A percentile compares a stretch with the other conserved stretches of the same genome.
phyloP scores from a whole-genome alignment of 305 asterid species.

The Ilex paraguariensis region DNA sequence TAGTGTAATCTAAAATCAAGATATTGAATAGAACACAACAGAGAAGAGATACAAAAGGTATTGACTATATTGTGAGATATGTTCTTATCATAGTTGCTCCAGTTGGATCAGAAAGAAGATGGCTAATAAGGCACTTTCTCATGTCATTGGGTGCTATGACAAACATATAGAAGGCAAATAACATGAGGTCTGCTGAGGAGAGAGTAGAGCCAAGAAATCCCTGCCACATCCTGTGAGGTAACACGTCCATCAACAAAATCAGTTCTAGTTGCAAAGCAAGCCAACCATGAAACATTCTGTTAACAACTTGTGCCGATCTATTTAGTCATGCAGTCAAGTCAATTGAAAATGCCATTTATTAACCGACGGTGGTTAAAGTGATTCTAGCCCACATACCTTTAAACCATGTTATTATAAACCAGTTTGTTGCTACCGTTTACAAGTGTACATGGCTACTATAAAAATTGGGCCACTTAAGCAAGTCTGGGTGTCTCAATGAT shows the following conservation, averaged over 20 bases:
- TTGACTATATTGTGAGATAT: slow-evolving; percentile 52
- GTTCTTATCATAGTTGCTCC: slow-evolving; percentile 84
- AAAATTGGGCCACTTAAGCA: no score
- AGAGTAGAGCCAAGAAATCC: slow-evolving; percentile 95
- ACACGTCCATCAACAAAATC: slow-evolving; percentile 10
- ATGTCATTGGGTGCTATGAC: slow-evolving; percentile 84
- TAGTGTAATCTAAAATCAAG: background rate
- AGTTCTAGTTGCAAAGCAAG: no score
- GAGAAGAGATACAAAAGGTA: background rate
- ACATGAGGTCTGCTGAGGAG: slow-evolving; percentile 75
- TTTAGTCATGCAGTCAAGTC: no score
- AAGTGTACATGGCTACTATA: no score
- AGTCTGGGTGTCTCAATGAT: no score
- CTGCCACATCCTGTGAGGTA: slow-evolving; percentile 76
- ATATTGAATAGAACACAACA: background rate
- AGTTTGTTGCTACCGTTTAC: no score
- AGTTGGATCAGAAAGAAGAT: slow-evolving; percentile 90
- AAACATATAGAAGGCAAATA: slow-evolving; percentile 90
- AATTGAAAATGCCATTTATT: no score
- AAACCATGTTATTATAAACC: no score
- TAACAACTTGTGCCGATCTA: no score
- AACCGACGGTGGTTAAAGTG: no score
- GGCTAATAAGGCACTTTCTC: slow-evolving; percentile 82
- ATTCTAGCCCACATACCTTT: no score
- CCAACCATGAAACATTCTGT: no score